These are phyloP conservation scores for Wickerhamiella shivajii DNA, from an alignment of 805 yeast species.

Conservation along the genomic window DNA sequence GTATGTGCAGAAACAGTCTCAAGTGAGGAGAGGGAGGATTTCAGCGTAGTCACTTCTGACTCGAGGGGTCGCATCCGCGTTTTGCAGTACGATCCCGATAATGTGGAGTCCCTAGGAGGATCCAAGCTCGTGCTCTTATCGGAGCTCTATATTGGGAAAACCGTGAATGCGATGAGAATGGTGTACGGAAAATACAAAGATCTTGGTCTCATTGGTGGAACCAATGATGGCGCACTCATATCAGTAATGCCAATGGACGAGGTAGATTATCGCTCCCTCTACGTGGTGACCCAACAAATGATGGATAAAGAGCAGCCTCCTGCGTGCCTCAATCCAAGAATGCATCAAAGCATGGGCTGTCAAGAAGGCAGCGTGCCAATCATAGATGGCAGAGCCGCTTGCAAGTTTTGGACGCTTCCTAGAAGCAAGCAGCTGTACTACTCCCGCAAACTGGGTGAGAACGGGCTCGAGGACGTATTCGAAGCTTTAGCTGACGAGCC, in stretches of 20 bases:
- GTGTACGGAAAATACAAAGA: slow-evolving; percentile 20
- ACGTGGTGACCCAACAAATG: slow-evolving; percentile 76
- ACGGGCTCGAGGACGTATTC: slow-evolving; percentile 19
- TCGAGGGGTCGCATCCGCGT: slow-evolving; percentile 51
- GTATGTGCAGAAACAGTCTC: slow-evolving; percentile 36
- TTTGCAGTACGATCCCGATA: slow-evolving; percentile 83
- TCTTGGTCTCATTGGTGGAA: slow-evolving; percentile 49
- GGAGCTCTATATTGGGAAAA: slow-evolving; percentile 52
- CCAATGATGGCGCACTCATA: slow-evolving; percentile 66
- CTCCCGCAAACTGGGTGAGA: slow-evolving; percentile 20
- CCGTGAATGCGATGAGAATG: slow-evolving; percentile 21
- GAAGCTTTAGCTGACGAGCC: slow-evolving; percentile 13
- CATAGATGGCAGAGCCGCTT: slow-evolving; percentile 20
- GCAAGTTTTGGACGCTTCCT: slow-evolving; percentile 18
- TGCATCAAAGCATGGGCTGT: slow-evolving; percentile 18
- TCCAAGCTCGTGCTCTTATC: slow-evolving; percentile 55
- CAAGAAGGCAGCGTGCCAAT: slow-evolving; percentile 14
- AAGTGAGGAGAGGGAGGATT: slow-evolving; percentile 32
- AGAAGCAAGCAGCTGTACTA: slow-evolving; percentile 17
- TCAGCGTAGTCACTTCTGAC: slow-evolving; percentile 57
- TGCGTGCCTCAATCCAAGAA: slow-evolving; percentile 66
- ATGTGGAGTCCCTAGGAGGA: slow-evolving; percentile 68
- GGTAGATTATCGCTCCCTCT: slow-evolving; percentile 60
- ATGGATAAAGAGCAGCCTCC: slow-evolving; percentile 58
- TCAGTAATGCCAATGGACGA: slow-evolving; percentile 65